Evolutionary conservation across 106 monocot genomes (phyloP), one percentile per base, ranked within the genome.

Genomic region (Dactylorhiza incarnata): DNA sequence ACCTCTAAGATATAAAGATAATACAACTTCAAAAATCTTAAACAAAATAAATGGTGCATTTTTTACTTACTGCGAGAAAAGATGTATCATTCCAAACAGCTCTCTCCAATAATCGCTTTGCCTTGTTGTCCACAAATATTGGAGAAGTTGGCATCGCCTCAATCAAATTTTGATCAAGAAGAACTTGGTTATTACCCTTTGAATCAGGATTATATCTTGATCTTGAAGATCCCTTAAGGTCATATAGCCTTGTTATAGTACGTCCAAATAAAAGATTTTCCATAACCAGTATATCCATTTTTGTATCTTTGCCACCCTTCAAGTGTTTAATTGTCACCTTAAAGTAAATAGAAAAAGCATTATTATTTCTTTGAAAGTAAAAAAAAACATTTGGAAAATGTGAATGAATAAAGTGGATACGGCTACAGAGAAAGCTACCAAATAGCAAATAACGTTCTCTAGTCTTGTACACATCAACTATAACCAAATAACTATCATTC

Each of bases 1-100:
- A n/a, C n/a, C 17, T 6, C 59, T 37, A 37, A 37, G 37, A 37
- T 1, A 37, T 52, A 52, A 15, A 15, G 52, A 52, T 52, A 6
- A 69, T 46, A 45, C 65, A 54, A 15, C 54, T 54, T 13, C 1
- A 20, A 24, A 62, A 8, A 61, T 19, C 11, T 68, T 43, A 68
- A 68, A 45, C 16, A 68, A 7, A 44, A 68, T 4, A n/a, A 45
- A 45, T 69, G 6, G 3, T 37, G 69, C 8, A 13, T 69, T 29
- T 52, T 52, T 24, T 62, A 84, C 99, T 85, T 71, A 94, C 94
- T 59, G 88, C 89, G 9, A 99, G 85, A 80, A 94, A 99, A 79
- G 85, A 66, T 46, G 91, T 99, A 78, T 99, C 99, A 87, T 99
- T 99, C 99, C 99, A 99, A 78, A 99, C 94, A 82, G 94, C 89